These are phyloP conservation scores for Peterozyma toletana DNA, from an alignment of 805 yeast genomes.

Conservation along the genomic window DNA sequence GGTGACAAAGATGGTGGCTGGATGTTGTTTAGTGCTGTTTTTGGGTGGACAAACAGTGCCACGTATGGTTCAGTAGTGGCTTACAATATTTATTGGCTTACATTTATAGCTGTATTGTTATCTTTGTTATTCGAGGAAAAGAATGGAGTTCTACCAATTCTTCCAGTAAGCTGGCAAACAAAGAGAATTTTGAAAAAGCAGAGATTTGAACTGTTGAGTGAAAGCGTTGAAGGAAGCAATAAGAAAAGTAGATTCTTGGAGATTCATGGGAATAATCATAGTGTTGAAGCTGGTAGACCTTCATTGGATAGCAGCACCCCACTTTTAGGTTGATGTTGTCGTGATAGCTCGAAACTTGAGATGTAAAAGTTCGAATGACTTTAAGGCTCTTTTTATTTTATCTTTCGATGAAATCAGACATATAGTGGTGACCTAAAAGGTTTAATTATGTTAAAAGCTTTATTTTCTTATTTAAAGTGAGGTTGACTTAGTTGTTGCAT, in stretches of 20 bases:
- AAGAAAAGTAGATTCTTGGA: background rate
- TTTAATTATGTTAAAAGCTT: too few relatives aligned
- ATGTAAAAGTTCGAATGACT: too few relatives aligned
- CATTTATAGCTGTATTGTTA: constrained; percentile 21
- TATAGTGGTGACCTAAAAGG: too few relatives aligned
- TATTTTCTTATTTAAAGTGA: too few relatives aligned
- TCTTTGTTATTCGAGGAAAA: constrained; percentile 40
- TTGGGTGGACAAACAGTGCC: constrained; percentile 93
- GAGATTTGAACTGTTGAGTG: constrained; percentile 15
- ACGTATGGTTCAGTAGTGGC: constrained; percentile 46
- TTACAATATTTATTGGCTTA: constrained; percentile 31
- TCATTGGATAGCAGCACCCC: background rate
- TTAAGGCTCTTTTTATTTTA: too few relatives aligned
- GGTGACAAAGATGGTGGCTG: constrained; percentile 40
- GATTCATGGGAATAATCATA: background rate
- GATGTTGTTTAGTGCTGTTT: constrained; percentile 38
- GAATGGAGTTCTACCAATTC: constrained; percentile 44
- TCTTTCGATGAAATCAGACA: too few relatives aligned
- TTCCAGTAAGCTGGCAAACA: constrained; percentile 52
- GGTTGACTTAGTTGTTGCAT: too few relatives aligned
- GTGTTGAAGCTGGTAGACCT: background rate
- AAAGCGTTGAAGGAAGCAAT: constrained; percentile 7
- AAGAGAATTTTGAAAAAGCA: constrained; percentile 36
- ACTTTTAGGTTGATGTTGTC: background rate
- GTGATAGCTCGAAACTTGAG: too few relatives aligned